Evolutionary conservation across 371 early-diverging fungal species (phyloP), one percentile per base, ranked within the genome.

Genomic region (Mortierella sp.): DNA sequence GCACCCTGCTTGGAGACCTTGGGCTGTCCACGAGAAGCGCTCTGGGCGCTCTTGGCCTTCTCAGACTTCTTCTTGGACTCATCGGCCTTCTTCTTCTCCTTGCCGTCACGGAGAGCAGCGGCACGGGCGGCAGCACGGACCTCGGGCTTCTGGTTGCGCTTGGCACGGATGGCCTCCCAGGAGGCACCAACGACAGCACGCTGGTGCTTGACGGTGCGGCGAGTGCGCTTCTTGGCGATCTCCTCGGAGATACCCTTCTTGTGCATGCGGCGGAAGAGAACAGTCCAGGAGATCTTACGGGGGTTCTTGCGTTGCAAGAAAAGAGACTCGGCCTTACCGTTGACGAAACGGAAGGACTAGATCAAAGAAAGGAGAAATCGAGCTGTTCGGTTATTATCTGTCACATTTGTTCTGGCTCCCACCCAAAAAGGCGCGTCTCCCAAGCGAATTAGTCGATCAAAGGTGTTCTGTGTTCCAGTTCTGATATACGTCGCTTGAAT

Each of bases 241-340:
- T 96, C 97, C 82, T 95, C 95, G 79, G 92, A 92, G 83, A 95
- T 90, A 84, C 96, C 98, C 95, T 98, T 98, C 92, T 95, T 95
- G 93, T 97, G 94, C 81, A 96, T 88, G 84, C 95, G 95, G 84
- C 98, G 95, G 95, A 91, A 97, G 78, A 96, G 92, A 45, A 90
- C 86, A 57, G 98, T 97, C 98, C 98, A 98, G 86, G 90, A 87
- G 81, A 97, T 89, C 91, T 96, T 96, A 80, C 97, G 94, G 54
- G 97, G 96, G 91, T 97, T 98, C 88, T 92, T 88, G 79, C 92
- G 90, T 86, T 96, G 96, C 63, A 94, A 89, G 92, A 96, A 98
- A 81, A 93, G 88, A 62, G 96, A 96, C 84, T 95, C 94, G 79
- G 88, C 83, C 92, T 98, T 98, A 68, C 94, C 94, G 89, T 93